Evolutionary conservation across 768 basidiomycete species (phyloP), one percentile per base, ranked within the genome.

Genomic region (Scleroderma bovista): DNA sequence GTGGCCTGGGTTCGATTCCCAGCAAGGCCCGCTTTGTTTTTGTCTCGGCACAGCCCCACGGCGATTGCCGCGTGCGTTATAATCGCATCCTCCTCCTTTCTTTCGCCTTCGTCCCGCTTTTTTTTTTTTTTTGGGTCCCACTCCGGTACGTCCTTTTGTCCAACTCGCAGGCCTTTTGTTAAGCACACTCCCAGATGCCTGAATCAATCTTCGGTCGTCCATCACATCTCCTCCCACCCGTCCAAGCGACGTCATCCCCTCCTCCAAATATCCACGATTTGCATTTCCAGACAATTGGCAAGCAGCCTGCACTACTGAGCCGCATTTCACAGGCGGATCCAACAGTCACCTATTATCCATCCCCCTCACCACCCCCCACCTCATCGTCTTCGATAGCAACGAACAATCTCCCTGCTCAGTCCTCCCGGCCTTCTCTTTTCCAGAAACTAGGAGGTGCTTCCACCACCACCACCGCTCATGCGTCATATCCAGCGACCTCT

Each of bases 201-300:
- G 56, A 68, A 15, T 66, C 65, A 2, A 57, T 66, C 37, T 66
- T 66, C 32, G 65, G 65, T 41, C 57, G 48, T 1, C 66, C 66
- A 17, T 57, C 48, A 26, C 58, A 56, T 15, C 58, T 68, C 0
- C 57, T 66, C 11, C 6, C 20, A 17, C 23, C 43, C 2, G 6
- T 15, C 52, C 0, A 49, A 15, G 22, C 19, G 33, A 19, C 22
- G 17, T 22, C 10, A 32, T 50, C 47, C 12, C 50, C 47, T 15
- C 19, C 31, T 3, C 57, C 29, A 20, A 54, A 54, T 38, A 72
- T 79, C 48, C 54, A 70, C n/a, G 60, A 67, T 47, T 72, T 83
- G 59, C 69, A 66, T 23, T 84, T 83, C 59, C 62, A 55, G 11
- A 72, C 63, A 4, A 84, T 85, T 36, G 82, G 82, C 24, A 73